Base-by-base conservation (phyloP, 1,284 basidiomycete genomes). In the Trametes pubescens region DNA sequence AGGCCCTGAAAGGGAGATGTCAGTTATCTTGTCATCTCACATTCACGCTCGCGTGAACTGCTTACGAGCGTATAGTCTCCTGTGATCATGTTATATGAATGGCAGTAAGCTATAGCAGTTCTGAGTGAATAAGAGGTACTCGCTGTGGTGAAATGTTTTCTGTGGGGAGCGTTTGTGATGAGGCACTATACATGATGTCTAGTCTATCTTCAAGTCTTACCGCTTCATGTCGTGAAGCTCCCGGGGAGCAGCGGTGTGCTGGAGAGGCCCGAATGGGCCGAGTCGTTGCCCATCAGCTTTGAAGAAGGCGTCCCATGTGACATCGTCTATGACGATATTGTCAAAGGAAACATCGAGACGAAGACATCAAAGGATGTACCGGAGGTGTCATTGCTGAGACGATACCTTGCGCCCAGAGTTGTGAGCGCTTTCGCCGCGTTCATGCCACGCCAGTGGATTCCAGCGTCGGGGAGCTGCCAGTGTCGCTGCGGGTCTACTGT, bases 41-140 rank as follows among this genome's bases (percentile, higher is more conserved):
- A 4, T 32, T 4, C 29, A 8, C 29, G 8, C 29, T 32, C 29
- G 29, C 29, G 29, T 4, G 8, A 8, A 32, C 29, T 32, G 29
- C 29, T 62, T 65, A 85, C 81, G 84, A 84, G 69, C 84, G 86
- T 83, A 86, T 85, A 5, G 84, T 83, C 79, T 86, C 84, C 82
- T 84, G 57, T 18, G 8, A 10, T 14, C 4, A 14, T n/a, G n/a
- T n/a, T n/a, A n/a, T n/a, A n/a, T 2, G 29, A 7, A 16, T 16
- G 26, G 2, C 14, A 29, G 22, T 16, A 48, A 24, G 5, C 4
- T 3, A 26, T 13, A 16, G 24, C 5, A 24, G 10, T 29, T 10
- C 16, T 6, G 14, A 2, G 26, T 3, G 10, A 11, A 10, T 9
- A 2, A 24, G 14, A 9, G 24, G 7, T 48, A 48, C 47, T 10